phyloP scores from a whole-genome alignment of 2,329 filamentous ascomycete species.

The Karstenula rhodostoma region DNA sequence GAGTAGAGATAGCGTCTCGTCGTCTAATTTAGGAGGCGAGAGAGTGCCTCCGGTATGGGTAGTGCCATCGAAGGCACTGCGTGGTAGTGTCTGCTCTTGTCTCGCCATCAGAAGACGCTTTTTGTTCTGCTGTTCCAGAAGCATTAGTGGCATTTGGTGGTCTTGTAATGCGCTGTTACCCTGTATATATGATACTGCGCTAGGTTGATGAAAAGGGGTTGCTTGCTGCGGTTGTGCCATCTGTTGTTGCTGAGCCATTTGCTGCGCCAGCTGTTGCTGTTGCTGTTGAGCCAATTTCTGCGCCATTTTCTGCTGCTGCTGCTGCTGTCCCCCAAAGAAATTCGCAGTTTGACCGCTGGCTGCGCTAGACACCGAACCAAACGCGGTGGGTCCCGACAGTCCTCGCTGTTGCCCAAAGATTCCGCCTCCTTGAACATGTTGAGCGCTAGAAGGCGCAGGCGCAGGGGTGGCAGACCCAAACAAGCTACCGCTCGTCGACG shows the following conservation, averaged over 20 bases:
- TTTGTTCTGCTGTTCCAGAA: constrained; percentile 86
- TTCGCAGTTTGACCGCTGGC: neutral
- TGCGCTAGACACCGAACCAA: neutral
- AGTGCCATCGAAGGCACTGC: neutral
- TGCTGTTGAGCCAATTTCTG: neutral
- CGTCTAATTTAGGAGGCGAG: constrained; percentile 23
- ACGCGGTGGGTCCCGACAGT: neutral
- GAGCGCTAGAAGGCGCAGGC: no score
- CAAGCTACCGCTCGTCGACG: neutral
- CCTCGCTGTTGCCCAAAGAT: neutral
- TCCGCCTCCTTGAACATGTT: neutral
- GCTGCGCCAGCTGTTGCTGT: constrained; percentile 2
- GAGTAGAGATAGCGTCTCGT: constrained; percentile 52
- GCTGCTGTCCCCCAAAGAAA: neutral
- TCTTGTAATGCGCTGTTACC: constrained; percentile 64
- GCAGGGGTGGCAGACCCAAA: neutral
- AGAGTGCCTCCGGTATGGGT: neutral
- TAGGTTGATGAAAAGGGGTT: neutral
- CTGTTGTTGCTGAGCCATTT: neutral
- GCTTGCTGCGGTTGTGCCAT: constrained; percentile 7
- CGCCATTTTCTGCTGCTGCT: neutral
- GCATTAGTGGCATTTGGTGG: constrained; percentile 85
- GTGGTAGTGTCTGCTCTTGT: constrained; percentile 48
- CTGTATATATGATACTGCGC: neutral
- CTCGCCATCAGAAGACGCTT: constrained; percentile 81